A percentile compares a stretch with the other conserved stretches of the same genome.
phyloP scores from a whole-genome alignment of 225 moss, liverwort and hornwort genomes.

The Neckera pumila region DNA sequence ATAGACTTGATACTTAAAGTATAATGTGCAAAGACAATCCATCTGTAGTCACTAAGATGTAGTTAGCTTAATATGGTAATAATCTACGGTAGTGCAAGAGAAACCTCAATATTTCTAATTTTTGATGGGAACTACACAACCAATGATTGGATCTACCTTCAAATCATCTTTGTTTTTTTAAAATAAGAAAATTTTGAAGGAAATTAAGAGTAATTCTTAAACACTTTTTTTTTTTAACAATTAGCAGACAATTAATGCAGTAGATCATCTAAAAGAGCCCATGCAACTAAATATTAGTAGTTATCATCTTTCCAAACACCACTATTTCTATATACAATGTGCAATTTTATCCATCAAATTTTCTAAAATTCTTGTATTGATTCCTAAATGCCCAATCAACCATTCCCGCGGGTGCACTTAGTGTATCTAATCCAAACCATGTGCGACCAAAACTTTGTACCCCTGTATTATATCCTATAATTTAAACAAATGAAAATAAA shows the following conservation, averaged over 20 bases:
- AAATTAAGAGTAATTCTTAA: too few species aligned
- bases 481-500: too few species aligned
- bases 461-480: too few species aligned
- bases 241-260: neutral
- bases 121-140: neutral
- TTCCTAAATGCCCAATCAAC: neutral
- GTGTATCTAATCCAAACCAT: too few species aligned
- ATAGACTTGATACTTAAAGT: neutral
- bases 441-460: too few species aligned
- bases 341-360: neutral
- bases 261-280: neutral
- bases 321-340: neutral
- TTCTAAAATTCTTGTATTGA: neutral
- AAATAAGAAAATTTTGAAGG: too few species aligned
- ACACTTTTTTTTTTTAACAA: neutral
- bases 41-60: neutral
- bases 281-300: neutral
- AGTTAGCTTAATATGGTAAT: neutral
- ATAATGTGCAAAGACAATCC: neutral
- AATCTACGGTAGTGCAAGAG: neutral
- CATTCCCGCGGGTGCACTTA: too few species aligned
- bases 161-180: accelerated
- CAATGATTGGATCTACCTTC: neutral
- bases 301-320: neutral
- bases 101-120: neutral